Conservation (phyloP, 345 rosid species). For the Melastoma malabathricum region DNA sequence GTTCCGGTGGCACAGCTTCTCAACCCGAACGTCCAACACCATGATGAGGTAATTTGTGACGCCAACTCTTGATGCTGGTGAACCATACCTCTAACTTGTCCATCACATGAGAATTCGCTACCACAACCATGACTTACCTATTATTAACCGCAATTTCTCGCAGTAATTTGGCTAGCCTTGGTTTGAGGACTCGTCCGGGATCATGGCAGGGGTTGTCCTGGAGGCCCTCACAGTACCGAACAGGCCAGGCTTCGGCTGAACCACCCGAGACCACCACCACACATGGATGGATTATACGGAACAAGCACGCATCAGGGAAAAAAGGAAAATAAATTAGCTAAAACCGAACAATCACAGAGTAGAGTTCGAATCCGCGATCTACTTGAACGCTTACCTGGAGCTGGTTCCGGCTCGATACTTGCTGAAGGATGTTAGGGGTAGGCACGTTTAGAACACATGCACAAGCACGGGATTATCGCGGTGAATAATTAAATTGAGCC, state of each 20-base stretch:
- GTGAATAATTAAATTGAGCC: no score
- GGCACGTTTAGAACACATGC: no score
- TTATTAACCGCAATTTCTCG: conserved; percentile 18
- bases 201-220: conserved; percentile 28
- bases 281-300: no score
- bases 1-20: conserved; percentile 23
- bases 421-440: no score
- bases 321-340: no score
- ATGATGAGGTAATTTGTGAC: conserved; percentile 29
- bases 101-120: conserved; percentile 38
- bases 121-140: conserved; percentile 33
- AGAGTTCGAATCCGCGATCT: no score
- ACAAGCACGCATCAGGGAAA: no score
- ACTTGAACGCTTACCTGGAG: no score
- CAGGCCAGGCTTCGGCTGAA: conserved; percentile 27
- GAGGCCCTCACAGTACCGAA: conserved; percentile 34
- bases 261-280: no score
- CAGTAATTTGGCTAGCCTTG: conserved; percentile 23
- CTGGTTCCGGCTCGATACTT: no score
- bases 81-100: conserved; percentile 37
- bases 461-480: no score
- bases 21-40: conserved; percentile 29
- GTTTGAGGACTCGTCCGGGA: conserved; percentile 36
- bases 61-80: conserved; percentile 32
- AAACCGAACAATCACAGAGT: no score